These are phyloP conservation scores for Paramecium tetraurelia DNA, from an alignment of 73 alveolate genomes.

Conservation along the genomic window DNA sequence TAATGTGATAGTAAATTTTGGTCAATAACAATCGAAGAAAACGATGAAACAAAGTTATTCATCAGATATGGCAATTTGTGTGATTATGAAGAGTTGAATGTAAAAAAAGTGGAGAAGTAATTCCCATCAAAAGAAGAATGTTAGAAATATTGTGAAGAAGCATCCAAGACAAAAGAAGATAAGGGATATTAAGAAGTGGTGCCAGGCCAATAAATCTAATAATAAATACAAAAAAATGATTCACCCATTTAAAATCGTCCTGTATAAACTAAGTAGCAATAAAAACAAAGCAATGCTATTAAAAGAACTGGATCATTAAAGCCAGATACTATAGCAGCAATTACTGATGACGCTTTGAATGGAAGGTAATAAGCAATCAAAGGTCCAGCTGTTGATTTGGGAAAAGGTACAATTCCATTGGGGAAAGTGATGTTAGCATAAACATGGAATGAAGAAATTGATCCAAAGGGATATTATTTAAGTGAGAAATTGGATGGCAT, in stretches of 20 bases:
- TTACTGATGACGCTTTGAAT: constrained; percentile 2
- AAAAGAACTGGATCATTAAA: background rate
- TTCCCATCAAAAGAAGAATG: background rate
- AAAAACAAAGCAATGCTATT: background rate
- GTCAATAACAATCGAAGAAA: background rate
- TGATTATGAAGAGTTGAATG: background rate
- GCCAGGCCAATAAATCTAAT: background rate
- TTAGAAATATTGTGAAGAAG: background rate
- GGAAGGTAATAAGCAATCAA: background rate
- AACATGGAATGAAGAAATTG: constrained; percentile 66
- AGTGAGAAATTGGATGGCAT: constrained; percentile 88
- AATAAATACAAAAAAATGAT: background rate
- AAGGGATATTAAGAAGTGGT: background rate
- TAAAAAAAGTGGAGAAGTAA: background rate
- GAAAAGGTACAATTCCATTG: background rate
- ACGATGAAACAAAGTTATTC: background rate
- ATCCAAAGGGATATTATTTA: constrained; percentile 77
- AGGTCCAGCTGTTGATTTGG: constrained; percentile 14
- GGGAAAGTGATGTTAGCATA: constrained; percentile 67
- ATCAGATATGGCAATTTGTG: background rate
- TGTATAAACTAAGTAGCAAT: background rate
- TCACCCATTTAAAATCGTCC: background rate
- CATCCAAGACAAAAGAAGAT: background rate
- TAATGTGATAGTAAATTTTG: background rate
- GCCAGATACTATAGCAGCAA: background rate